Conservation (phyloP, 169 alveolate genomes). For the Fabrea salina region DNA sequence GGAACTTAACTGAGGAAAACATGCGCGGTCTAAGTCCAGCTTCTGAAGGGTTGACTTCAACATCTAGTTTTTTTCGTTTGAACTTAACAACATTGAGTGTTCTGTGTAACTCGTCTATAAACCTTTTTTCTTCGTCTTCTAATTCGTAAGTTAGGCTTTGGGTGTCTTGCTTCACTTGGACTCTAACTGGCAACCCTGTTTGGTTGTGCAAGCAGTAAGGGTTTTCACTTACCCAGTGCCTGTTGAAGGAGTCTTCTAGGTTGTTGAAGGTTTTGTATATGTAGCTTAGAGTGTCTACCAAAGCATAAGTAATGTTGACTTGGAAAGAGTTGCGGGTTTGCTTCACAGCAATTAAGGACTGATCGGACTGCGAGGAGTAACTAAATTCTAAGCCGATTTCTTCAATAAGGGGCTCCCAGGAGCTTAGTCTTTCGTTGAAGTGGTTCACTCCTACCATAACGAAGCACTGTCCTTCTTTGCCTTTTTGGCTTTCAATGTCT, state of each 20-base stretch:
- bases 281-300: not conserved
- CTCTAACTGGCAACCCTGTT: slow-evolving; percentile 1
- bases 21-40: not conserved
- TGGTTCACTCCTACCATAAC: not conserved
- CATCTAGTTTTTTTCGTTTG: not conserved
- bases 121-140: not conserved
- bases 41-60: not conserved
- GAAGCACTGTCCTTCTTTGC: not conserved
- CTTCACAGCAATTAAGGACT: not conserved
- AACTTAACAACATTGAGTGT: not conserved
- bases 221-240: not conserved
- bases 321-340: not conserved
- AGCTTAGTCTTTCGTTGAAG: slow-evolving; percentile 25
- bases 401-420: slow-evolving; percentile 33
- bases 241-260: not conserved
- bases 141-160: not conserved
- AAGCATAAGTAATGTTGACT: not conserved
- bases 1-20: not conserved
- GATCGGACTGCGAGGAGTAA: not conserved
- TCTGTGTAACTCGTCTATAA: not conserved
- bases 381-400: slow-evolving; percentile 5
- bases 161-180: not conserved
- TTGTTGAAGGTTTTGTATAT: not conserved
- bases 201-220: slow-evolving; percentile 16
- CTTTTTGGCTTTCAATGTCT: too few species aligned